Conservation (phyloP, 768 basidiomycete genomes). For the Inosperma sp. region DNA sequence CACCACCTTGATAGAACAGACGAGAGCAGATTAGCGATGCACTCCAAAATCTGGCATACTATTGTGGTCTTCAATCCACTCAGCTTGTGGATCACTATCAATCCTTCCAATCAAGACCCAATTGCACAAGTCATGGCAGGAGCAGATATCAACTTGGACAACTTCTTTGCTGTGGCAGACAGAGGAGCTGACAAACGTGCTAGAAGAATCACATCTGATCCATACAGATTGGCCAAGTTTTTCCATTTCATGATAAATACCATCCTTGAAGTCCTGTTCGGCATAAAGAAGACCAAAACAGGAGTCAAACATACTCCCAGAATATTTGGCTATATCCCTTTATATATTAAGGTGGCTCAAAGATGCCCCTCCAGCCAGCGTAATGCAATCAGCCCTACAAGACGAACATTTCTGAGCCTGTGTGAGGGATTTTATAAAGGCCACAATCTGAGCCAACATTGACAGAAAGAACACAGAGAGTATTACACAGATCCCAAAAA, state of each 20-base stretch:
- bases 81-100: constrained; percentile 41
- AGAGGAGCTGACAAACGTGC: constrained; percentile 3
- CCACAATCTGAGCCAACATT: constrained; percentile 31
- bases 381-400: constrained; percentile 21
- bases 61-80: constrained; percentile 21
- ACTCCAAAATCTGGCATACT: background rate
- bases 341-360: constrained; percentile 38
- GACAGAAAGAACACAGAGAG: constrained; percentile 12
- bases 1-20: constrained; percentile 26
- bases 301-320: constrained; percentile 12
- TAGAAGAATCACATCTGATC: constrained; percentile 1
- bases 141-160: constrained; percentile 39
- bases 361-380: constrained; percentile 22
- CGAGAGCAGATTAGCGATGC: background rate
- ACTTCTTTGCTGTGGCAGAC: constrained; percentile 20
- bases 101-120: constrained; percentile 40
- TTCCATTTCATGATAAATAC: constrained; percentile 20
- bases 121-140: constrained; percentile 43
- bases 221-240: constrained; percentile 2
- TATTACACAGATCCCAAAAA: constrained; percentile 17
- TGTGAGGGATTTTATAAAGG: constrained; percentile 28
- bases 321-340: constrained; percentile 29
- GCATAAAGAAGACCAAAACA: constrained; percentile 18
- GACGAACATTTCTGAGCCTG: constrained; percentile 25
- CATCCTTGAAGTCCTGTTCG: constrained; percentile 32